Evolutionary conservation across 495 filamentous ascomycete genomes (phyloP), one percentile per base, ranked within the genome.

Genomic region (Aspergillus diversus): DNA sequence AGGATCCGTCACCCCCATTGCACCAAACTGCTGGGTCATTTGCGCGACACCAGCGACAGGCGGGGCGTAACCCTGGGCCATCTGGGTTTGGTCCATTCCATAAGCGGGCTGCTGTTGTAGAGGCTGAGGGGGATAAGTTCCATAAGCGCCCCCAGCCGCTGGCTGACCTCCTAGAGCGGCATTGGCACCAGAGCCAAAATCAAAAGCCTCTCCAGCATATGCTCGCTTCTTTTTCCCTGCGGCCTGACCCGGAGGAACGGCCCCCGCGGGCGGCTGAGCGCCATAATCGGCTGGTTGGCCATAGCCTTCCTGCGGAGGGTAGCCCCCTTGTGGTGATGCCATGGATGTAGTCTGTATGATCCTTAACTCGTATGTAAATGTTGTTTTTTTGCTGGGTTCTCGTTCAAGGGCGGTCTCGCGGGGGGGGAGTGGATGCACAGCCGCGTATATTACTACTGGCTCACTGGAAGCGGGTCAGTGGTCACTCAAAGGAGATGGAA

Each of bases 141-240:
- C 86, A 79, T 75, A 85, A 72, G 75, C 70, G 60, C 78, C 83
- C 52, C 83, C 83, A 3, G 73, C 83, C 32, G 77, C 75, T 50
- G 72, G 73, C 70, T 89, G 87, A 53, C 82, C 84, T 63, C 84
- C 85, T 48, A 87, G 71, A 15, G 79, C 90, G 56, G 91, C 87
- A 86, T 99, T 99, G 69, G 90, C 91, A 66, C 95, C 95, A 34
- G 85, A 85, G 35, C 90, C 93, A 70, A 98, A 93, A 11, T 97
- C 96, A 74, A 94, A 99, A 6, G 93, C 94, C 73, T 93, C 89
- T 32, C 91, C 92, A 31, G 96, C 95, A 80, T 99, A 99, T 47
- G 89, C 87, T 75, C 92, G 83, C 83, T 97, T 96, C 83, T 93
- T 97, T 75, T 89, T 83, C 80, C 80, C 86, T 82, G 67, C 86